Base-by-base conservation (phyloP, 768 basidiomycete genomes). In the Mycena kentingensis region DNA sequence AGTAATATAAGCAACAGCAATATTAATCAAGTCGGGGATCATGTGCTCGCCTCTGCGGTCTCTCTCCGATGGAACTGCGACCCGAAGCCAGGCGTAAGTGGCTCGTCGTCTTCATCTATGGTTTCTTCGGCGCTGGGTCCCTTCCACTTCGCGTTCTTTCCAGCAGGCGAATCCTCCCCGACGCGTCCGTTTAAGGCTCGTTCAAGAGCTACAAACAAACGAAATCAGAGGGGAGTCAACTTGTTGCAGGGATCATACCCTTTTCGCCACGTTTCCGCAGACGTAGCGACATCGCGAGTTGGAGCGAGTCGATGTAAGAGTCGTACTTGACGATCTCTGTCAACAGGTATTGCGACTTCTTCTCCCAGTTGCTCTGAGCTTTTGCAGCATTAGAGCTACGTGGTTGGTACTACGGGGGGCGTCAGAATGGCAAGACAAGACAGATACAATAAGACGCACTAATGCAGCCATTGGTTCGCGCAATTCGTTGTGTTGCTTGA, bases 321-420 rank as follows among this genome's bases (percentile, higher is more conserved):
- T 92, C 86, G 69, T 98, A 98, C 68, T 98, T 98, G 65, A 93
- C 90, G 35, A 93, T 90, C 73, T 99, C 96, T 8, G 88, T 83
- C 47, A 94, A 77, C 41, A 98, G 73, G 67, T 91, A 91, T 63
- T 91, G 86, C 3, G 90, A 93, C 66, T 89, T 95, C 66, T 84
- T 88, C 72, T 91, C 90, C 93, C 94, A 98, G 65, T 99, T 99
- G 54, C 81, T 80, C 60, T 83, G 78, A 1, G 97, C 87, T 70
- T 87, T 98, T 60, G 76, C 62, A 1, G 81, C 79, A 65, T 89
- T 93, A 21, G 83, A 65, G 21, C 90, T 85, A 12, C 88, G 84
- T 1, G 88, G 79, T 51, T 86, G 76, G 66, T 93, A 99, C 93
- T 97, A 61, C 49, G 24, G 43, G 37, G 46, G 50, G 47, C 61